Percentiles rank a stretch among this genome's conserved stretches.
These are phyloP conservation scores for Clarireedia monteithiana DNA, from an alignment of 2,329 filamentous ascomycete species.

Conservation along the genomic window DNA sequence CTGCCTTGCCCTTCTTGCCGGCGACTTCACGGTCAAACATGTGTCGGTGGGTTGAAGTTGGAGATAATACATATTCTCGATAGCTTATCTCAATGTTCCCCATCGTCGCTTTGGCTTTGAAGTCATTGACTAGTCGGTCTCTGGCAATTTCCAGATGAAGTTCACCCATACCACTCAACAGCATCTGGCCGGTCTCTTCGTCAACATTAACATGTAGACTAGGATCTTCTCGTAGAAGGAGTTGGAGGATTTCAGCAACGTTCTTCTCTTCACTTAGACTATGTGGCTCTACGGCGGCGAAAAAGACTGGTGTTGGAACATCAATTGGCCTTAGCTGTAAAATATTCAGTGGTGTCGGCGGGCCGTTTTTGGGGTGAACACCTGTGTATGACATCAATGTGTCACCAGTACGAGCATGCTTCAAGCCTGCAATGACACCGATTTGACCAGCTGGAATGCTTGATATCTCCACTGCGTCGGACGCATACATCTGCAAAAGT, in stretches of 20 bases:
- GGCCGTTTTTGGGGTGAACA: conserved; percentile 50
- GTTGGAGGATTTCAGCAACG: conserved; percentile 65
- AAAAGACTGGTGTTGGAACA: conserved; percentile 91
- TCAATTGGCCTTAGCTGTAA: conserved; percentile 82
- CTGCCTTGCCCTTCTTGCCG: conserved; percentile 70
- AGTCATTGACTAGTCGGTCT: conserved; percentile 78
- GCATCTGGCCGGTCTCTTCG: conserved; percentile 85
- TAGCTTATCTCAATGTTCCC: conserved; percentile 94
- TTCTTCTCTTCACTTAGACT: conserved; percentile 72
- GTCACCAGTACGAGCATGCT: conserved; percentile 87
- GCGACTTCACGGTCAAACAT: conserved; percentile 74
- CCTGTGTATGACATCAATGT: conserved; percentile 72
- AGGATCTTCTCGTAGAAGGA: conserved; percentile 84
- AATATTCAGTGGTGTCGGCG: conserved; percentile 60
- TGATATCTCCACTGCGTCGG: conserved; percentile 76
- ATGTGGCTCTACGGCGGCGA: conserved; percentile 82
- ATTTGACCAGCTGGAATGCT: conserved; percentile 82
- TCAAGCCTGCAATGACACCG: conserved; percentile 84
- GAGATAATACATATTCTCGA: conserved; percentile 65
- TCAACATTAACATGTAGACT: conserved; percentile 80
- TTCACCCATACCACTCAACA: conserved; percentile 93
- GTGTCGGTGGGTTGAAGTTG: conserved; percentile 49
- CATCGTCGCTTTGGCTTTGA: conserved; percentile 79
- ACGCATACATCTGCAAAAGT: conserved; percentile 83
- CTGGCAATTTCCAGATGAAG: conserved; percentile 90